These are phyloP conservation scores for Chloris gayana DNA, from an alignment of 176 grass and related monocot species.

Conservation along the genomic window DNA sequence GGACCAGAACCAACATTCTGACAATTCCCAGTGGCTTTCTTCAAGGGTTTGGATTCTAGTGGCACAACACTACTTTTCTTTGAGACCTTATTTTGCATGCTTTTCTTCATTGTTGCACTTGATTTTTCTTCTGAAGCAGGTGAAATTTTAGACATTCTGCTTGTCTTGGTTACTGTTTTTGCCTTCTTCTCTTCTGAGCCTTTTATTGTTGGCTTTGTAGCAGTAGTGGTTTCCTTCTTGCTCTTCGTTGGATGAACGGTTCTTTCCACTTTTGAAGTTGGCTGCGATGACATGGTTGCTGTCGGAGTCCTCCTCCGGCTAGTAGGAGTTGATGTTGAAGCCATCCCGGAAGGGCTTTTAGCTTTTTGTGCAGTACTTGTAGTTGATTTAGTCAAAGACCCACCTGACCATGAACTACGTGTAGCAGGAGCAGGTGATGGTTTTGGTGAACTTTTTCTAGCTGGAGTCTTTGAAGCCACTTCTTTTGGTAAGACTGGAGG, in stretches of 20 bases:
- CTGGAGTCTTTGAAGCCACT: slow-evolving; percentile 60
- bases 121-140: slow-evolving; percentile 62
- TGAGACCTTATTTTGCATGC: slow-evolving; percentile 75
- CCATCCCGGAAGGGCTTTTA: slow-evolving; percentile 52
- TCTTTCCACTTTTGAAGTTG: slow-evolving; percentile 56
- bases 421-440: slow-evolving; percentile 63
- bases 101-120: slow-evolving; percentile 52
- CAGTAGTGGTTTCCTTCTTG: slow-evolving; percentile 49
- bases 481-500: slow-evolving; percentile 79
- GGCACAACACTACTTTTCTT: slow-evolving; percentile 98
- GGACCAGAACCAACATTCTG: slow-evolving; percentile 40
- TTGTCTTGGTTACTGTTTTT: slow-evolving; percentile 54
- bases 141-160: slow-evolving; percentile 54
- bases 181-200: slow-evolving; percentile 69
- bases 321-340: slow-evolving; percentile 56
- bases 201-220: slow-evolving; percentile 51
- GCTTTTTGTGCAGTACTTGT: slow-evolving; percentile 49
- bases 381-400: slow-evolving; percentile 74
- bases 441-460: slow-evolving; percentile 69
- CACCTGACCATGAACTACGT: slow-evolving; percentile 78
- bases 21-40: slow-evolving; percentile 60
- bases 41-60: slow-evolving; percentile 78
- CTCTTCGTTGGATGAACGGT: slow-evolving; percentile 45
- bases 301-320: slow-evolving; percentile 55
- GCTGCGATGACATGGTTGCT: slow-evolving; percentile 47